Conservation (phyloP, 768 basidiomycete species). For the Phanerochaete sordida region DNA sequence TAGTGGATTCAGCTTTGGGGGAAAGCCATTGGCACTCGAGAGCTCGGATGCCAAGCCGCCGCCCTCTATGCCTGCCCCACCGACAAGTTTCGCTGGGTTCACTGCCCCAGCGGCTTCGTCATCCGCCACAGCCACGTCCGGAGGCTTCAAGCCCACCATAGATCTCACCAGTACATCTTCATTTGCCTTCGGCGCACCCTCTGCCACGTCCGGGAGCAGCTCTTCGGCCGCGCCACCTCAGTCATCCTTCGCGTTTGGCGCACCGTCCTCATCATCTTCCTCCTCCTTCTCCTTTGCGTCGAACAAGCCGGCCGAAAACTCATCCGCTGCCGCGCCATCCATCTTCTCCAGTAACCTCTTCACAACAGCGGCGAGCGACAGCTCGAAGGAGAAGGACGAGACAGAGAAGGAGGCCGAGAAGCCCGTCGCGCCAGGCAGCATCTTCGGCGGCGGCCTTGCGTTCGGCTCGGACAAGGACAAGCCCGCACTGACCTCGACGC, state of each 20-base stretch:
- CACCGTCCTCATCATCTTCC: constrained; percentile 9
- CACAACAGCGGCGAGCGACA: not conserved
- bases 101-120: constrained; percentile 22
- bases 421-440: constrained; percentile 2
- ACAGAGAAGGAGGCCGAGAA: constrained; percentile 3
- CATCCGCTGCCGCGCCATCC: constrained; percentile 4
- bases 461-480: not conserved
- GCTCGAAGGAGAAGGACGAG: not conserved
- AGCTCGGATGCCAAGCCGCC: constrained; percentile 24
- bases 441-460: constrained; percentile 11
- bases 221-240: constrained; percentile 24
- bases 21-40: constrained; percentile 7
- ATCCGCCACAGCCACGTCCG: constrained; percentile 14
- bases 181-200: constrained; percentile 8
- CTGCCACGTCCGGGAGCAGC: not conserved
- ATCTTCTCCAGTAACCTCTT: constrained; percentile 14
- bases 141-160: constrained; percentile 16
- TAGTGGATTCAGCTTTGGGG: not conserved
- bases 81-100: constrained; percentile 35
- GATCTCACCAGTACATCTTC: constrained; percentile 12
- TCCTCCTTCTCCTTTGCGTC: not conserved
- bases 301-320: not conserved
- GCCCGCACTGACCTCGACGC: constrained; percentile 10
- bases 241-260: constrained; percentile 26
- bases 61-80: constrained; percentile 26